Conservation (phyloP, 2,329 filamentous ascomycete species). For the Cyphellophora attinorum region DNA sequence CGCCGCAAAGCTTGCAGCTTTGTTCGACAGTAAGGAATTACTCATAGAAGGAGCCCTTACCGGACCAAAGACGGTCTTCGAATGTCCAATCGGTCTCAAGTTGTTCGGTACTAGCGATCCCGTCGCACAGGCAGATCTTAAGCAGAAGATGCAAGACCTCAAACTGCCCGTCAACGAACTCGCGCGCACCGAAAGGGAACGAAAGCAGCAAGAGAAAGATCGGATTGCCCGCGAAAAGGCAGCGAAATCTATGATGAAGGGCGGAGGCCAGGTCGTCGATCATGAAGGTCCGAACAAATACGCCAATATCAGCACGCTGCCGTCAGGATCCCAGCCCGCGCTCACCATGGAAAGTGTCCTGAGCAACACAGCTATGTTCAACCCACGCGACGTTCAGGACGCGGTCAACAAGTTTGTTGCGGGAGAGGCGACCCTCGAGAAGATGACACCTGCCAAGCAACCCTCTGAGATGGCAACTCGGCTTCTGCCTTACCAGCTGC, state of each 20-base stretch:
- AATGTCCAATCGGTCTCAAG: slow-evolving; percentile 62
- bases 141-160: slow-evolving; percentile 53
- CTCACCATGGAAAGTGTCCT: slow-evolving; percentile 51
- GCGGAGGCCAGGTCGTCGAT: slow-evolving; percentile 12
- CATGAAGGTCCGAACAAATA: slow-evolving; percentile 20
- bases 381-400: slow-evolving; percentile 54
- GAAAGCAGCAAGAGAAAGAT: slow-evolving; percentile 45
- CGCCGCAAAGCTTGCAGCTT: slow-evolving; percentile 59
- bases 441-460: slow-evolving; percentile 63
- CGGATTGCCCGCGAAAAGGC: slow-evolving; percentile 24
- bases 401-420: slow-evolving; percentile 62
- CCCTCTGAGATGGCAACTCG: slow-evolving; percentile 55
- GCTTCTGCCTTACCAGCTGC: slow-evolving; percentile 67
- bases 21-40: slow-evolving; percentile 47
- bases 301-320: slow-evolving; percentile 24
- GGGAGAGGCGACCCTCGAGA: slow-evolving; percentile 58
- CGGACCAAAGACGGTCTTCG: slow-evolving; percentile 56
- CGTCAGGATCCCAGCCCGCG: slow-evolving; percentile 3
- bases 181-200: slow-evolving; percentile 45
- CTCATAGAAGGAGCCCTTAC: slow-evolving; percentile 60
- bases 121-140: slow-evolving; percentile 43
- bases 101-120: slow-evolving; percentile 60
- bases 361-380: slow-evolving; percentile 44
- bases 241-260: slow-evolving; percentile 11
- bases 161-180: slow-evolving; percentile 47